Conservation (phyloP, 2,329 filamentous ascomycete genomes). For the Alternaria tenuissima region DNA sequence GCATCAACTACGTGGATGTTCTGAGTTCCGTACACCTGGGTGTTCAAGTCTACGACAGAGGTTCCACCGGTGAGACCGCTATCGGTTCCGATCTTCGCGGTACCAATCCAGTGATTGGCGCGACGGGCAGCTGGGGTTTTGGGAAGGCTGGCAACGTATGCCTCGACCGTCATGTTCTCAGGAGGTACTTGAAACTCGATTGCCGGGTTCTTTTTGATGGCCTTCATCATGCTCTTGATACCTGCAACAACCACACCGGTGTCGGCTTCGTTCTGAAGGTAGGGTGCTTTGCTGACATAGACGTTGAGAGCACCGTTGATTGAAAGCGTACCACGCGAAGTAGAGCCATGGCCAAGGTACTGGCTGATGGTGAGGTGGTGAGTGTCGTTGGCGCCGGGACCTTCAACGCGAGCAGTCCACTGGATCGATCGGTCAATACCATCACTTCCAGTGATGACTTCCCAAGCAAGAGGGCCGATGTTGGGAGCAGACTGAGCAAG, state of each 20-base stretch:
- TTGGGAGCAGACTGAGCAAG: slow-evolving; percentile 71
- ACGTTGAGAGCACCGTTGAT: slow-evolving; percentile 67
- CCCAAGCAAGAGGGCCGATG: slow-evolving; percentile 70
- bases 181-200: slow-evolving; percentile 66
- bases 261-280: slow-evolving; percentile 66
- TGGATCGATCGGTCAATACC: slow-evolving; percentile 70
- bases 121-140: slow-evolving; percentile 51
- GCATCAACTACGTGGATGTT: slow-evolving; percentile 59
- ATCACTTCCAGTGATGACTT: slow-evolving; percentile 65
- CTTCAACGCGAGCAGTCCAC: slow-evolving; percentile 71
- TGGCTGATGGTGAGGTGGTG: slow-evolving; percentile 54
- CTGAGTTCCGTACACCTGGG: slow-evolving; percentile 58
- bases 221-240: slow-evolving; percentile 66
- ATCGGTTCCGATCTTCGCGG: slow-evolving; percentile 62
- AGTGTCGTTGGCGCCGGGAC: slow-evolving; percentile 55
- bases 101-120: slow-evolving; percentile 62
- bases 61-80: slow-evolving; percentile 54
- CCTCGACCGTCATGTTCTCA: slow-evolving; percentile 60
- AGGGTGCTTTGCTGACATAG: slow-evolving; percentile 66
- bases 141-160: slow-evolving; percentile 62
- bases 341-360: slow-evolving; percentile 71
- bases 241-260: slow-evolving; percentile 69
- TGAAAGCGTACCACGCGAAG: slow-evolving; percentile 68
- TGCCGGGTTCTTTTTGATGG: slow-evolving; percentile 62
- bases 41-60: slow-evolving; percentile 60